A percentile compares a stretch with the other conserved stretches of the same genome.
phyloP scores from a whole-genome alignment of 257 asterid genomes.

The Solanum chmielewskii region DNA sequence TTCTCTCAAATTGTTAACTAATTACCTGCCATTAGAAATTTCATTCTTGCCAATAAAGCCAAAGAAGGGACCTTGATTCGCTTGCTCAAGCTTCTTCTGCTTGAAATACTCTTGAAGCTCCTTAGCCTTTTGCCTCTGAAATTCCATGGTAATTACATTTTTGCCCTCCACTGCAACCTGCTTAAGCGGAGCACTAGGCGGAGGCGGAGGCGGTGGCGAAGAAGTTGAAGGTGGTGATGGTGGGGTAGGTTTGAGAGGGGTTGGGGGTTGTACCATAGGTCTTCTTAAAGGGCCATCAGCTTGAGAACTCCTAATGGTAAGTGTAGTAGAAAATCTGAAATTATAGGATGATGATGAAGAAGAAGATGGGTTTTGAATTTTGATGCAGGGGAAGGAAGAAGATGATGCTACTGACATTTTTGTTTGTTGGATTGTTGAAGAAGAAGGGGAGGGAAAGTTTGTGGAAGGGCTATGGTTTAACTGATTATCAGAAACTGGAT shows the following conservation, averaged over 20 bases:
- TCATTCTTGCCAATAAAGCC: conserved; percentile 90
- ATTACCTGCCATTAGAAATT: conserved; percentile 88
- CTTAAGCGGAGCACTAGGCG: conserved; percentile 29
- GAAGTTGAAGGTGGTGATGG: conserved; percentile 43
- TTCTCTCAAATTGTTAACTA: neutral
- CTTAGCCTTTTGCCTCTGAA: conserved; percentile 94
- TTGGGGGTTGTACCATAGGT: conserved; percentile 10
- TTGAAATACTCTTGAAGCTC: conserved; percentile 90
- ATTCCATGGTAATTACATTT: conserved; percentile 59
- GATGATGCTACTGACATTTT: conserved; percentile 41
- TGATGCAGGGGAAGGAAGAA: conserved; percentile 42
- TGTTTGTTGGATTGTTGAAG: neutral
- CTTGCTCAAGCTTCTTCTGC: conserved; percentile 82
- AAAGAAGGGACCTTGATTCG: conserved; percentile 83
- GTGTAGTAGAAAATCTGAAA: conserved; percentile 33
- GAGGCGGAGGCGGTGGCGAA: conserved; percentile 3
- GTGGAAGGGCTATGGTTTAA: neutral
- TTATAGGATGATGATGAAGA: conserved; percentile 17
- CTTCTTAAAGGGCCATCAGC: conserved; percentile 87
- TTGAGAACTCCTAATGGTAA: conserved; percentile 58
- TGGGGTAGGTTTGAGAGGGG: conserved; percentile 80
- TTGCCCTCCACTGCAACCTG: conserved; percentile 33
- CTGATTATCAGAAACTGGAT: neutral
- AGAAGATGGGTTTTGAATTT: conserved; percentile 26
- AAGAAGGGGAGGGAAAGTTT: neutral